Base-by-base conservation (phyloP, 1,284 basidiomycete species). In the Trametes versicolor region DNA sequence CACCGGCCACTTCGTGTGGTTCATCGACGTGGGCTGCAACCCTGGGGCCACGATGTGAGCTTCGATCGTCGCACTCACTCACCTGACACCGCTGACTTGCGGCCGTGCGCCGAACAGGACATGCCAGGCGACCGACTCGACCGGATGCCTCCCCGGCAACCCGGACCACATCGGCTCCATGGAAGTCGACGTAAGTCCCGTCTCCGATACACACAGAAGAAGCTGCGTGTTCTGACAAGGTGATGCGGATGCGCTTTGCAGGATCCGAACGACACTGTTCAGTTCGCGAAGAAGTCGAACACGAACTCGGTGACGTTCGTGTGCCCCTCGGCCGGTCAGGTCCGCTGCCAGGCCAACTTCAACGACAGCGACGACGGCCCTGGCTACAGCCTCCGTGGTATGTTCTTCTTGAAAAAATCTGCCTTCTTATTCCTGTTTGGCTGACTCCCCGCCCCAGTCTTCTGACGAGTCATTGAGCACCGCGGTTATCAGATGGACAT, bases 321-420 rank as follows among this genome's bases (percentile, higher is more conserved):
- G 0, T 62, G 54, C 47, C 60, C 53, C 10, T 23, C 45, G 12
- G 39, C 23, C 13, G 60, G 60, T 19, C 45, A 50, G 47, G 29
- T 56, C 4, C 60, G 60, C 37, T 62, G 60, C 60, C 53, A 62
- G 53, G 60, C 53, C 10, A 56, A 50, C 53, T 56, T 62, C 36
- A 62, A 50, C 47, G 47, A 43, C 47, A 56, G 43, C 27, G n/a
- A 62, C 36, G 53, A 50, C 36, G 53, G 60, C 36, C 53, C 60
- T 9, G 25, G 36, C 60, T 61, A 61, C 60, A 61, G 60, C 52
- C 60, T 61, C 53, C 60, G 60, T 15, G 60, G 60, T 61, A 39
- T 32, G 29, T 32, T 41, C 49, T 2, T 27, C 51, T 23, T 32
- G 19, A n/a, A 12, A 7, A 5, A 32, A 8, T 1, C 21, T 32